Conservation (phyloP, 768 basidiomycete species). For the Phaeolepiota aurea region DNA sequence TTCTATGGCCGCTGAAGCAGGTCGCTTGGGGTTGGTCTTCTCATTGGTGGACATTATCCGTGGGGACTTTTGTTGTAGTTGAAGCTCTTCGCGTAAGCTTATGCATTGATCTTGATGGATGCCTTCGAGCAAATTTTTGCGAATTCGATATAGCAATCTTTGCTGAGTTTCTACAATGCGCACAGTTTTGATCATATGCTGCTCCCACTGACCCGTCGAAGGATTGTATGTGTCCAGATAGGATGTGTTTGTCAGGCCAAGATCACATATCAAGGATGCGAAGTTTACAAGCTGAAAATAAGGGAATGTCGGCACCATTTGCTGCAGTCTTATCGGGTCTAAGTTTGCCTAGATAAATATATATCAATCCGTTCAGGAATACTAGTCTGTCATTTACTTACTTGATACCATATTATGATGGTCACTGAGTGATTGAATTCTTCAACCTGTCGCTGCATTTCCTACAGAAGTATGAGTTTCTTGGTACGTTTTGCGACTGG, state of each 20-base stretch:
- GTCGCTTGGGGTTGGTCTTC: conserved; percentile 11
- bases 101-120: conserved; percentile 50
- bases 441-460: conserved; percentile 31
- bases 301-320: conserved; percentile 55
- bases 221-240: conserved; percentile 58
- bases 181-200: conserved; percentile 52
- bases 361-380: conserved; percentile 2
- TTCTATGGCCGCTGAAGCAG: conserved; percentile 15
- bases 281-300: conserved; percentile 53
- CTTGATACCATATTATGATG: conserved; percentile 66
- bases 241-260: conserved; percentile 40
- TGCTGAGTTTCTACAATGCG: conserved; percentile 53
- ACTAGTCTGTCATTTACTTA: conserved; percentile 15
- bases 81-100: conserved; percentile 47
- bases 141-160: conserved; percentile 51
- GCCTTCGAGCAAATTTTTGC: conserved; percentile 51
- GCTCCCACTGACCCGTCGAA: conserved; percentile 54
- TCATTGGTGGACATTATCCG: conserved; percentile 4
- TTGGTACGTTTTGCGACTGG: no score
- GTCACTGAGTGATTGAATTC: conserved; percentile 49
- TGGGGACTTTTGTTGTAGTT: conserved; percentile 8
- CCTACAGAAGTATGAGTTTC: conserved; percentile 18
- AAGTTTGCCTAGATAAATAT: conserved; percentile 30
- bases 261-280: conserved; percentile 41
- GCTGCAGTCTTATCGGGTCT: conserved; percentile 50